These are phyloP conservation scores for Lachnellula arida DNA, from an alignment of 2,329 filamentous ascomycete species.

Conservation along the genomic window DNA sequence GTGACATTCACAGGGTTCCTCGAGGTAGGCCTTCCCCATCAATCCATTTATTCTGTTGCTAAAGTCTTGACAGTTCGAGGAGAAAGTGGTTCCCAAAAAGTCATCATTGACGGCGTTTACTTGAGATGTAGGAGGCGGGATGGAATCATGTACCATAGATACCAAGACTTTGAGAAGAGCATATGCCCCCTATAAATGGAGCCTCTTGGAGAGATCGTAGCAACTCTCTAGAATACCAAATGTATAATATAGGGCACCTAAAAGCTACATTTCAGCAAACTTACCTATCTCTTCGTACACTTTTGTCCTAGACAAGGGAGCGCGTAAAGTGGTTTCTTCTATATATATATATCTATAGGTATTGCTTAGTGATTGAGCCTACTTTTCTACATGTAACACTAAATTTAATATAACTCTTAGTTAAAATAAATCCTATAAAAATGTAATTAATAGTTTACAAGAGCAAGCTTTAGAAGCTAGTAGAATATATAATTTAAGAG, in stretches of 20 bases:
- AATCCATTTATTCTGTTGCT: background rate
- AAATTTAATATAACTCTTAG: too few relatives aligned
- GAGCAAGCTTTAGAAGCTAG: too few relatives aligned
- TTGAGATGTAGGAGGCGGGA: constrained; percentile 4
- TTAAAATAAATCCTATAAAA: too few relatives aligned
- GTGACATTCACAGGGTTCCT: constrained; percentile 80
- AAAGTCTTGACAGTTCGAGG: constrained; percentile 35
- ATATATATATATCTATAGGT: too few relatives aligned
- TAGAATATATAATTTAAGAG: too few relatives aligned
- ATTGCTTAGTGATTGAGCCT: too few relatives aligned
- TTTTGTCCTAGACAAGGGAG: too few relatives aligned
- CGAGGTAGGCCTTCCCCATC: constrained; percentile 56
- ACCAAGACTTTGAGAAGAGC: background rate
- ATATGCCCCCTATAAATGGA: background rate
- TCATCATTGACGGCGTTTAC: constrained; percentile 23
- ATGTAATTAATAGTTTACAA: too few relatives aligned
- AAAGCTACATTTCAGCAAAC: too few relatives aligned
- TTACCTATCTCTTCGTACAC: too few relatives aligned
- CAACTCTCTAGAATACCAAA: background rate
- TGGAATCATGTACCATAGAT: background rate
- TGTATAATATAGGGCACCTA: background rate
- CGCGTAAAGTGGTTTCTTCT: too few relatives aligned
- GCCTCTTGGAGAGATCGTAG: background rate
- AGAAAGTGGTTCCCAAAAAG: constrained; percentile 27
- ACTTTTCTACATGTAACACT: too few relatives aligned